phyloP scores from a whole-genome alignment of 192 early-diverging fungal species.

The Mortierella antarctica region DNA sequence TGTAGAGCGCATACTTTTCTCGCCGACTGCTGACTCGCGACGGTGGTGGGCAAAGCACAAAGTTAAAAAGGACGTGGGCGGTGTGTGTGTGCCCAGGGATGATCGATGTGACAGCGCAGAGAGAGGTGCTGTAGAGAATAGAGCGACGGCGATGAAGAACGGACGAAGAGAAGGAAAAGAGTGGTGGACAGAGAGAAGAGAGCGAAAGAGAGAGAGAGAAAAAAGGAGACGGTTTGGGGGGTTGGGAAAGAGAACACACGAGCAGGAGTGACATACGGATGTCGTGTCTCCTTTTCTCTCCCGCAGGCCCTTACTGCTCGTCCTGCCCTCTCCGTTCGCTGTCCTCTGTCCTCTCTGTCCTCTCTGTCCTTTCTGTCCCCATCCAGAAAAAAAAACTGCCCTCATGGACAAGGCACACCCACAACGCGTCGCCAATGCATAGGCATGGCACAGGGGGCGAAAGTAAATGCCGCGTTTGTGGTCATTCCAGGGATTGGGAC shows the following conservation, averaged over 20 bases:
- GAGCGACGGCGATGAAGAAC: neutral
- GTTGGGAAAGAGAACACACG: neutral
- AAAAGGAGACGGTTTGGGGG: neutral
- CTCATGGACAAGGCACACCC: neutral
- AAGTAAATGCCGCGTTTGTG: no score
- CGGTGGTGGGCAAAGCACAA: no score
- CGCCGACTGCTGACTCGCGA: neutral
- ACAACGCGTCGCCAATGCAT: no score
- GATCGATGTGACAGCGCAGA: neutral
- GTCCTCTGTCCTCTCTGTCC: neutral
- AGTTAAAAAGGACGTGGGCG: no score
- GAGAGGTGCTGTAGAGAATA: neutral
- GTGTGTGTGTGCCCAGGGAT: no score
- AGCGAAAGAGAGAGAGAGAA: neutral
- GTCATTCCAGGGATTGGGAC: no score
- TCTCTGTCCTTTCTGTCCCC: neutral
- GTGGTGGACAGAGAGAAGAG: slow-evolving; percentile 4
- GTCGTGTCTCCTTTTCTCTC: neutral
- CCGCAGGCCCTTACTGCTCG: neutral
- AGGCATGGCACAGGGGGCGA: no score
- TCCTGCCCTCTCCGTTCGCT: neutral
- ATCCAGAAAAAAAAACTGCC: neutral
- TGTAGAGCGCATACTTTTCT: neutral
- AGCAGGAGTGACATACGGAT: neutral
- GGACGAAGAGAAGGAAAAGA: neutral